Evolutionary conservation across 352 stramenopile species (phyloP).

Genomic region (Plasmopara muralis): DNA sequence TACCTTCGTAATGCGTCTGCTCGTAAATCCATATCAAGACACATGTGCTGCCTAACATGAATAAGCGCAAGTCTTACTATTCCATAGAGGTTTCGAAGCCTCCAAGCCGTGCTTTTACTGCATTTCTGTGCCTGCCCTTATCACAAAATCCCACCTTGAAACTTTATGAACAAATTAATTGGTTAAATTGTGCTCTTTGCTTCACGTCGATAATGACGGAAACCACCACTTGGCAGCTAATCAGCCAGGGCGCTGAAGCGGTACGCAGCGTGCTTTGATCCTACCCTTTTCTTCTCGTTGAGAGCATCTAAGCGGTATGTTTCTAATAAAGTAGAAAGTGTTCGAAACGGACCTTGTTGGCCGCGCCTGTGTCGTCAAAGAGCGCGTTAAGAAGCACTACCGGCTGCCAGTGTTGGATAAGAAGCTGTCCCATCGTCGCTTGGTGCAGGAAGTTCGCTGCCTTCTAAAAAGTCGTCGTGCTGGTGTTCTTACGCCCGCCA

Average conservation of each 20-base stretch:
- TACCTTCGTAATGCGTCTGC: too few relatives aligned
- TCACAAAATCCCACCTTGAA: too few relatives aligned
- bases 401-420: constrained; percentile 67
- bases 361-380: constrained; percentile 70
- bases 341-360: constrained; percentile 65
- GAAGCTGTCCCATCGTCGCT: constrained; percentile 70
- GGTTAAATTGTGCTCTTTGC: not conserved
- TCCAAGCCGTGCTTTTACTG: too few relatives aligned
- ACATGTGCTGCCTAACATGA: too few relatives aligned
- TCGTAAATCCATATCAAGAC: too few relatives aligned
- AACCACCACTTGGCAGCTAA: constrained; percentile 47
- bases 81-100: too few relatives aligned
- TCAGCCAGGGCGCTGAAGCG: constrained; percentile 78
- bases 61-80: too few relatives aligned
- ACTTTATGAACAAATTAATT: not conserved
- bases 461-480: constrained; percentile 76
- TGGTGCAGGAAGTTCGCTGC: constrained; percentile 77
- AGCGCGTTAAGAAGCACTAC: constrained; percentile 80
- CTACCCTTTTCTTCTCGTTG: not conserved
- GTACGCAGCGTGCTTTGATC: constrained; percentile 18
- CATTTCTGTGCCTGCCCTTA: too few relatives aligned
- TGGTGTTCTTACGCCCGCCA: constrained; percentile 60
- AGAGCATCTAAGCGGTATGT: not conserved
- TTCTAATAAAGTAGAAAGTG: constrained; percentile 42
- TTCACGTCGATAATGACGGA: constrained; percentile 21